Base-by-base conservation (phyloP, 352 stramenopile species). In the Achlya hypogyna region DNA sequence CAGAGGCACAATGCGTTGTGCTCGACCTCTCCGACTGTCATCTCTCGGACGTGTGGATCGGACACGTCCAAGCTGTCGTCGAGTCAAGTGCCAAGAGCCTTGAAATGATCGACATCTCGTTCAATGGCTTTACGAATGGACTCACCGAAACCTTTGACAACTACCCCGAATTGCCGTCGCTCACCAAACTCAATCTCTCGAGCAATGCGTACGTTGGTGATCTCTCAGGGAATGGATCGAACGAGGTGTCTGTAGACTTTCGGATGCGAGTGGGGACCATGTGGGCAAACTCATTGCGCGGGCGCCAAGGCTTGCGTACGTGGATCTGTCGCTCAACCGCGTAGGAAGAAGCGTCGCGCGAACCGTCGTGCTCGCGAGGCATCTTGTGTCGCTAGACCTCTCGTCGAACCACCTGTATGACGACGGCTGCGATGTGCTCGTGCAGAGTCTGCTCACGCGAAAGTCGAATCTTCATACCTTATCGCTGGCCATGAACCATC, bases 321-420 rank as follows among this genome's bases (percentile, higher is more conserved):
- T 86, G 18, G 79, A 88, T 65, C n/a, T 88, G 12, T 88, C 79
- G 4, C 59, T 88, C 22, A 88, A 88, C 51, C 40, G n/a, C 54
- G 18, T 42, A 23, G 6, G 40, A 53, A 14, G 25, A 22, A 25
- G 43, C 8, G 14, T 20, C 1, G 53, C 38, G 16, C 5, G 70
- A 18, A 40, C 72, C 5, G 63, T 64, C 14, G 42, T 38, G 29
- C 51, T 56, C 0, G 31, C 74, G 0, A 67, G 58, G 31, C 0
- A 12, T 10, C 49, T 77, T 9, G 59, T 75, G 28, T 42, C 71
- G 0, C 35, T 88, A 0, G 75, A 88, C 43, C 60, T 88, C 28
- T 88, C 79, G 0, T 88, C 78, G 47, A 72, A 74, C 3, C 71
- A 77, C 29, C 14, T 86, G 5, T 70, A 56, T 0, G 76, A 80